phyloP scores from a whole-genome alignment of 805 yeast genomes.

The Nakazawaea wickerhamii region DNA sequence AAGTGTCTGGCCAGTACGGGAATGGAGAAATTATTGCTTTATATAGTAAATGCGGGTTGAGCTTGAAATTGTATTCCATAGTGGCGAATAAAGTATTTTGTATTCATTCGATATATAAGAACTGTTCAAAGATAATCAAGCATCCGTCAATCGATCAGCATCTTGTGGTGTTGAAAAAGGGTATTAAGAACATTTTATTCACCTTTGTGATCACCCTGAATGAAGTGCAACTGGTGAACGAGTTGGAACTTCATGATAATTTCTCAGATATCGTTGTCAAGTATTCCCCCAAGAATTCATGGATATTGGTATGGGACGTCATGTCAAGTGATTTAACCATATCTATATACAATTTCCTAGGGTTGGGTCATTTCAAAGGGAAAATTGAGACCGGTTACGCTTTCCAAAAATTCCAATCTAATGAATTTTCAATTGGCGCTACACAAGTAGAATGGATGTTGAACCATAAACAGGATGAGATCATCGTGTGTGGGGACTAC shows the following conservation, averaged over 20 bases:
- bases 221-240: neutral
- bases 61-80: conserved; percentile 2
- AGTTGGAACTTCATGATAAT: conserved; percentile 3
- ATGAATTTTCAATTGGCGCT: neutral
- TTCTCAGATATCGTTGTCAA: conserved; percentile 1
- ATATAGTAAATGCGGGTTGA: conserved; percentile 1
- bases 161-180: neutral
- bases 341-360: conserved; percentile 4
- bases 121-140: conserved; percentile 1
- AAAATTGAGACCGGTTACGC: conserved; percentile 1
- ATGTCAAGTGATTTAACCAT: conserved; percentile 1
- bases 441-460: neutral
- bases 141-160: neutral
- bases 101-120: conserved; percentile 9
- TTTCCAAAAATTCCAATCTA: neutral
- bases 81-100: neutral
- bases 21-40: conserved; percentile 5
- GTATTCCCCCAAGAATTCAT: conserved; percentile 1
- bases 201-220: neutral
- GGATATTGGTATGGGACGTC: conserved; percentile 4
- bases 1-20: neutral
- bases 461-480: neutral
- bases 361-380: neutral
- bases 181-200: conserved; percentile 4
- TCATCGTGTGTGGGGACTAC: conserved; percentile 8